These are phyloP conservation scores for Colletotrichum limetticola DNA, from an alignment of 2,329 filamentous ascomycete species.

Conservation along the genomic window DNA sequence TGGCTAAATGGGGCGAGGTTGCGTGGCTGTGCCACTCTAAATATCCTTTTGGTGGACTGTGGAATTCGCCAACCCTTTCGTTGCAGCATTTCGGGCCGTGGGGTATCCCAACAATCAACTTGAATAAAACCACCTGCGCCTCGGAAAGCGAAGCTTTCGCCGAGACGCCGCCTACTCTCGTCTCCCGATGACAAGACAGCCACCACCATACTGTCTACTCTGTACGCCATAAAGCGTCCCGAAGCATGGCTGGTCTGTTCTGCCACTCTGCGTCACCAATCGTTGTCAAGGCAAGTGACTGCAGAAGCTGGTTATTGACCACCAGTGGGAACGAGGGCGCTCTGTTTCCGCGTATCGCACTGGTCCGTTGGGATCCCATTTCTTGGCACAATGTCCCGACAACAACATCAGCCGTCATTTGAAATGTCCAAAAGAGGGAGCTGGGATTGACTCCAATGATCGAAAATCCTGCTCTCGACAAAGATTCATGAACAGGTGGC, in stretches of 20 bases:
- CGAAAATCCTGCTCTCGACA: conserved; percentile 6
- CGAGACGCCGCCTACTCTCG: not conserved
- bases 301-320: not conserved
- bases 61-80: not conserved
- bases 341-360: not conserved
- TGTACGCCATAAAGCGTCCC: not conserved
- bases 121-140: not conserved
- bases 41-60: not conserved
- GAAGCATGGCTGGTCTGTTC: not conserved
- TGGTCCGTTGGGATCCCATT: not conserved
- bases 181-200: not conserved
- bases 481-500: not conserved
- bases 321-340: conserved; percentile 1
- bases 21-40: conserved; percentile 20
- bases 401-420: conserved; percentile 2
- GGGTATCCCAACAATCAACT: not conserved
- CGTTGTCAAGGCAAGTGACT: not conserved
- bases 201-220: not conserved
- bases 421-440: conserved; percentile 16
- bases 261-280: conserved; percentile 3
- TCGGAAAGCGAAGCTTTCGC: conserved; percentile 15
- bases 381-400: conserved; percentile 10
- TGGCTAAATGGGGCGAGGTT: conserved; percentile 19
- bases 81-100: not conserved
- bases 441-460: not conserved